Base-by-base conservation (phyloP, 2,329 filamentous ascomycete species). In the Colletotrichum sp. region DNA sequence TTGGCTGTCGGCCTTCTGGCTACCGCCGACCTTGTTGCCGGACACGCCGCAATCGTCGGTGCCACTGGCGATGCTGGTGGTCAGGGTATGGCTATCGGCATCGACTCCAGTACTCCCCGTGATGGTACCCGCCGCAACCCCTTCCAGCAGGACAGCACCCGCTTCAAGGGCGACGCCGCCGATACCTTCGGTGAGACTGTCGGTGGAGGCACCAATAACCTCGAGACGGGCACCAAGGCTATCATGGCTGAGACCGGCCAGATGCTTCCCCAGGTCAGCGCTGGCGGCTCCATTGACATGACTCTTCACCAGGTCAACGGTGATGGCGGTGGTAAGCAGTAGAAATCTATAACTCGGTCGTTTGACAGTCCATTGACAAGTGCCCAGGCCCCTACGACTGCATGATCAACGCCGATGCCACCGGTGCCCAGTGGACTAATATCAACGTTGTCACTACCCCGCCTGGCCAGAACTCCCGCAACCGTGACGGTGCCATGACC, bases 261-360 rank as follows among this genome's bases (percentile, higher is more conserved):
- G 75, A 79, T 84, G 73, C 89, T 94, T 28, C 91, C 92, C 13
- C 92, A 94, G 84, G 85, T 94, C 79, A 87, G 86, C 8, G 79
- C 86, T 1, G 92, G 92, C 65, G 92, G 92, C 72, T 79, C 87
- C 71, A 79, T 94, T 76, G 85, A 85, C 79, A 93, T 94, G 88
- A 93, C 91, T 2, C 86, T 94, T 12, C 92, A 93, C 84, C 92
- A 94, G 82, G 91, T 94, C 82, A 94, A 94, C 84, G 87, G 87
- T 49, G 92, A 94, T 78, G 92, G 92, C 74, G 92, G 90, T 75
- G 92, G 92, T 77, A 71, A 49, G 75, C 65, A 21, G 28, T 28
- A 24, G 44, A 52, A 52, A 52, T 13, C n/a, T 13, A 21, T 24
- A 4, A 13, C 6, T 21, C n/a, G 10, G n/a, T 21, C 21, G 10